Conservation (phyloP, 1,284 basidiomycete genomes). For the Ustilago lituana region DNA sequence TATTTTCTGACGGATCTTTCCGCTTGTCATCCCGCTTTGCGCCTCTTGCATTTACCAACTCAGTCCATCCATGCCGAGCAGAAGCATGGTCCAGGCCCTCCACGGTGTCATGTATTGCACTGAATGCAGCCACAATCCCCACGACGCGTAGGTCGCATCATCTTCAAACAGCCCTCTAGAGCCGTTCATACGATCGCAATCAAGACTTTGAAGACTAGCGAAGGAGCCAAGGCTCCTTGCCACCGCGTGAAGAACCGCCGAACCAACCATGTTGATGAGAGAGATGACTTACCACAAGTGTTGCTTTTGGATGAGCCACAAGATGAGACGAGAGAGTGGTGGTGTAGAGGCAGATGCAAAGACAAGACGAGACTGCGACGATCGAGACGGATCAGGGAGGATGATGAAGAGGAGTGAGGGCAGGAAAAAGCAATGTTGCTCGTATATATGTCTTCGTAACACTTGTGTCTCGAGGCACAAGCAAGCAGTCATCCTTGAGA, state of each 20-base stretch:
- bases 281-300: slow-evolving; percentile 17
- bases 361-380: slow-evolving; percentile 6
- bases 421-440: slow-evolving; percentile 2
- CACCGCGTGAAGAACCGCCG: too few species aligned
- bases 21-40: neutral
- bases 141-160: too few species aligned
- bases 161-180: too few species aligned
- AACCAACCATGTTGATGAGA: too few species aligned
- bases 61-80: neutral
- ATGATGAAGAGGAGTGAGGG: slow-evolving; percentile 8
- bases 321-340: slow-evolving; percentile 10
- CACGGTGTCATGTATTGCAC: too few species aligned
- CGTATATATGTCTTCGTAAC: slow-evolving; percentile 44
- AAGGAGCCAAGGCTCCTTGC: too few species aligned
- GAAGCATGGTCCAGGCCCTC: too few species aligned
- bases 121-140: too few species aligned
- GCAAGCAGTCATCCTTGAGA: neutral
- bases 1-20: slow-evolving; percentile 20
- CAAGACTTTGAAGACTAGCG: too few species aligned
- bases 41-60: too few species aligned
- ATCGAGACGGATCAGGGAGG: neutral
- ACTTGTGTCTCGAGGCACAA: slow-evolving; percentile 24
- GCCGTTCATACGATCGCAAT: too few species aligned
- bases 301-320: neutral
- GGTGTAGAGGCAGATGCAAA: slow-evolving; percentile 9